Evolutionary conservation across 192 early-diverging fungal genomes (phyloP).

Genomic region (Coemansia sp.): DNA sequence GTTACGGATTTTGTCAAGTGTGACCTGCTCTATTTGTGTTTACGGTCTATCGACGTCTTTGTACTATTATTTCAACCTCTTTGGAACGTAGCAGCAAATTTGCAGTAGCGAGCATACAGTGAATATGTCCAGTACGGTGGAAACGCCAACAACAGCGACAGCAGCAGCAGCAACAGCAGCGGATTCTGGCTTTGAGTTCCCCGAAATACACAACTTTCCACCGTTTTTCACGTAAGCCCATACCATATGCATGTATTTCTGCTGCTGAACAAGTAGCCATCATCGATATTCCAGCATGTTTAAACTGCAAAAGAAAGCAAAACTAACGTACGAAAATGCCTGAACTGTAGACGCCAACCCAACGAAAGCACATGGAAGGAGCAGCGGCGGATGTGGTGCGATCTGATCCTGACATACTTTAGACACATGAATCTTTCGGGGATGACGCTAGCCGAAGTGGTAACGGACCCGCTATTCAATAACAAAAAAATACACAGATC

Average conservation of each 20-base stretch:
- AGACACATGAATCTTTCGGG: slow-evolving; percentile 61
- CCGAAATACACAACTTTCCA: slow-evolving; percentile 84
- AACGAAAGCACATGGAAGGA: slow-evolving; percentile 79
- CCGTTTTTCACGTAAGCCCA: slow-evolving; percentile 85
- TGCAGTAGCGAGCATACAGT: slow-evolving; percentile 3
- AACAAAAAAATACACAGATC: slow-evolving; percentile 72
- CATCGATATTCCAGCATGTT: too few relatives aligned
- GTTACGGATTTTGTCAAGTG: neutral
- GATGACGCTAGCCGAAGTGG: slow-evolving; percentile 63
- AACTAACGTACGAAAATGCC: neutral
- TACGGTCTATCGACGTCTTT: neutral
- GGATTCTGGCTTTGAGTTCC: slow-evolving; percentile 62
- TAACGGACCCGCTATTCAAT: slow-evolving; percentile 62
- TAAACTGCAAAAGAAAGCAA: too few relatives aligned
- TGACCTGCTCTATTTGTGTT: neutral
- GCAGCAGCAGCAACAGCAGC: neutral
- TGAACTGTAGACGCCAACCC: slow-evolving; percentile 66
- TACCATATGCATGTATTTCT: neutral
- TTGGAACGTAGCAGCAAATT: neutral
- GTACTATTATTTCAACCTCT: neutral
- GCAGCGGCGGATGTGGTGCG: slow-evolving; percentile 78
- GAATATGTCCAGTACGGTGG: slow-evolving; percentile 8
- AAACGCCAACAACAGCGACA: neutral
- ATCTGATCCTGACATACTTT: slow-evolving; percentile 74
- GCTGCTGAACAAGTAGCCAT: too few relatives aligned